Evolutionary conservation across 2,329 filamentous ascomycete species (phyloP), one percentile per base, ranked within the genome.

Genomic region (Botrytis medusae): DNA sequence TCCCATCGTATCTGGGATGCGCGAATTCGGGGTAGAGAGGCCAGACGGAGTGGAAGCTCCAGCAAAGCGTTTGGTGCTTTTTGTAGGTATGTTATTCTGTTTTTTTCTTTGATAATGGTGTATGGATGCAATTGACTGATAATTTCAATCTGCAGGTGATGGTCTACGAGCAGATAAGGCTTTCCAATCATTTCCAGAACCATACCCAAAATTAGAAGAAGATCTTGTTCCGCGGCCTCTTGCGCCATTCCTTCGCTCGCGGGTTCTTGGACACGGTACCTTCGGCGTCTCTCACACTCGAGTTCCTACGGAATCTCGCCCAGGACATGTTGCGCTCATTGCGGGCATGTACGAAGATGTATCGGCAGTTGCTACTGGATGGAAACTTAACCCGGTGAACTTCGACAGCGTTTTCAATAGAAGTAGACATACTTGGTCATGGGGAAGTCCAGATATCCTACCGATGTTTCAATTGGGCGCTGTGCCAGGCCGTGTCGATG

Each of bases 361-460:
- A 1, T 98, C 96, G 48, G 93, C 96, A 2, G 96, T 99, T 32
- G 97, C 93, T 44, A 99, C 97, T 1, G 96, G 96, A 25, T 99
- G 96, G 96, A 98, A 99, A 84, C 85, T 98, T 78, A 99, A 99
- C 81, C 96, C 96, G 0, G 96, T 99, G 80, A 93, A 98, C 81
- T 99, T 99, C 80, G 96, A 99, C 84, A 98, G 95, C 80, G 94
- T 99, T 18, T 99, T 99, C 88, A 99, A 99, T 82, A 90, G 93
- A 75, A 98, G 95, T 81, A 87, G 92, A 63, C 97, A 99, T 83
- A 99, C 97, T 12, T 99, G 96, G 96, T 97, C 95, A 82, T 99
- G 96, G 96, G 96, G 96, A 2, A 98, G 95, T 80, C 96, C 96
- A 1, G 96, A 99, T 83, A 99, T 99, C 79, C 84, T 99, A 77